Conservation (phyloP, 257 asterid species). For the Ocimum tenuiflorum region DNA sequence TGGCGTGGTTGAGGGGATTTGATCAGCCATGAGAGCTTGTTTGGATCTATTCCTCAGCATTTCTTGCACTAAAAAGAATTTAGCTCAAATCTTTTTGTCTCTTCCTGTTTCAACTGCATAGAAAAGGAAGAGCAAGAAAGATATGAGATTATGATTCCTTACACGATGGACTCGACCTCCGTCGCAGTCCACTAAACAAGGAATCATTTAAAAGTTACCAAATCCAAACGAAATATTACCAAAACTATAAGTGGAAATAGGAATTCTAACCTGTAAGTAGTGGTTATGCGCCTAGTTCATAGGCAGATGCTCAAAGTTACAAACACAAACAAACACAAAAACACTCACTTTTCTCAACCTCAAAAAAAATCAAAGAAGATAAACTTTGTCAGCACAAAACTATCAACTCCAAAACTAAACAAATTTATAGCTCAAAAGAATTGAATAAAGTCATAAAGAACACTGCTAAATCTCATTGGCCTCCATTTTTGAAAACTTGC, state of each 20-base stretch:
- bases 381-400: slow-evolving; percentile 3
- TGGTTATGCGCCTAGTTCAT: too few relatives aligned
- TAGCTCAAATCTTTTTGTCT: background rate
- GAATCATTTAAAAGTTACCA: background rate
- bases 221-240: background rate
- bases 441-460: background rate
- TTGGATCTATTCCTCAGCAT: slow-evolving; percentile 76
- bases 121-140: too few relatives aligned
- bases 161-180: too few relatives aligned
- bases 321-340: too few relatives aligned
- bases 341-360: slow-evolving; percentile 20
- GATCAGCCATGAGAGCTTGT: slow-evolving; percentile 61
- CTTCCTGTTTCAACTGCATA: background rate
- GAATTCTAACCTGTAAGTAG: slow-evolving; percentile 30
- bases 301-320: too few relatives aligned
- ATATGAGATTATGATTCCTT: background rate
- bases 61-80: background rate
- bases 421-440: background rate
- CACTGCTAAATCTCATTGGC: slow-evolving; percentile 44
- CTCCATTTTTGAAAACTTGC: slow-evolving; percentile 31
- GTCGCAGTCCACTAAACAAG: background rate
- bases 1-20: slow-evolving; percentile 33
- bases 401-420: background rate
- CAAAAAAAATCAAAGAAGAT: slow-evolving; percentile 24
- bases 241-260: too few relatives aligned